Conservation (phyloP, 2,329 filamentous ascomycete genomes). For the Fusarium hainanense region DNA sequence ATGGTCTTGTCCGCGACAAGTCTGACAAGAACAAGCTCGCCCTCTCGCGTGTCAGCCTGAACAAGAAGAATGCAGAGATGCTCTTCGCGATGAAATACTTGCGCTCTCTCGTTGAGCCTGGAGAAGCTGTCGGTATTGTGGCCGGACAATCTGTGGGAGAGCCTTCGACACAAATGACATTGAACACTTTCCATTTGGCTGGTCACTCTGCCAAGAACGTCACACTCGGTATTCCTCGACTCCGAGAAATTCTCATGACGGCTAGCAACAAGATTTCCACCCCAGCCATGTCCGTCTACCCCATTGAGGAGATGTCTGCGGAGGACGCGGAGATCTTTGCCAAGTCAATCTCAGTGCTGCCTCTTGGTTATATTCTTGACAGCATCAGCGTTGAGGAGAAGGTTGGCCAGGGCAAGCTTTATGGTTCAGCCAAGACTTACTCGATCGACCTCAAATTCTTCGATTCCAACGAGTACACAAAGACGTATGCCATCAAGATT, state of each 20-base stretch:
- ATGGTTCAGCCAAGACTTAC: constrained; percentile 83
- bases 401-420: constrained; percentile 75
- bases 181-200: constrained; percentile 99
- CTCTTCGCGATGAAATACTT: constrained; percentile 94
- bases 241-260: constrained; percentile 98
- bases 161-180: constrained; percentile 98
- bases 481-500: constrained; percentile 85
- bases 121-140: constrained; percentile 96
- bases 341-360: constrained; percentile 90
- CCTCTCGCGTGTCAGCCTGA: constrained; percentile 55
- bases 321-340: constrained; percentile 82
- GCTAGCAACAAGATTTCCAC: constrained; percentile 90
- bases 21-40: constrained; percentile 48
- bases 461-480: constrained; percentile 81
- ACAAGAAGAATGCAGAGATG: constrained; percentile 81
- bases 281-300: constrained; percentile 85
- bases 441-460: constrained; percentile 86
- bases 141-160: constrained; percentile 97
- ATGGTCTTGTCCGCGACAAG: constrained; percentile 65
- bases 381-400: constrained; percentile 83
- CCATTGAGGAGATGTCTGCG: constrained; percentile 76
- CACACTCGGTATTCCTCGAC: constrained; percentile 95
- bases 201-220: constrained; percentile 99
- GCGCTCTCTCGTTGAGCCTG: constrained; percentile 89
- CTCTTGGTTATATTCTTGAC: constrained; percentile 85